Base-by-base conservation (phyloP, 2,329 filamentous ascomycete species). In the Arthrobotrys entomopaga region DNA sequence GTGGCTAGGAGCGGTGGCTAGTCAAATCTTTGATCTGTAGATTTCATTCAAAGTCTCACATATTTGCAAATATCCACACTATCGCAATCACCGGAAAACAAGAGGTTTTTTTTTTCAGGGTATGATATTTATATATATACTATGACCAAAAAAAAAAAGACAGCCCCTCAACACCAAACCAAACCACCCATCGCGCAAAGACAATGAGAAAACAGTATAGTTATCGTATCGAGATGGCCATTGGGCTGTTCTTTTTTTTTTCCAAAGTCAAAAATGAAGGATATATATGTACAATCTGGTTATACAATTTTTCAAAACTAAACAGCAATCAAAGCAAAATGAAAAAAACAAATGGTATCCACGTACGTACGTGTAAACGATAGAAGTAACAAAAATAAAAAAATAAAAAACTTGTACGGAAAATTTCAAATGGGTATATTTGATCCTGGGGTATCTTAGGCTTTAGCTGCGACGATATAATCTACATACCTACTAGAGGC, bases 391-490 rank as follows among this genome's bases (percentile, higher is more conserved):
- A n/a, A 43, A 38, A 24, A 42, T 6, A 43, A 43, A 43, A 26
- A 42, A 16, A n/a, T n/a, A 38, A 57, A 57, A 48, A 48, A 7
- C 26, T 46, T 59, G 34, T 53, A 46, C 29, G n/a, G n/a, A n/a
- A 54, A 42, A 22, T 34, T 34, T 34, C 29, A 34, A 34, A 34
- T 22, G 60, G 49, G 49, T 64, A 64, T 52, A 38, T 63, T 40
- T 46, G 56, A 59, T 46, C 43, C 54, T 61, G 60, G 60, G 67
- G 60, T 72, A 72, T 72, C 67, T 72, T 72, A 43, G 46, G 65
- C 65, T 60, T 72, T 72, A 43, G 46, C 16, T 16, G 60, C 56
- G 49, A 48, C n/a, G 26, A 5, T 40, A 34, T 56, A 54, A n/a
- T 42, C 60, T 42, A 53, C 52, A 59, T n/a, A 56, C 67, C 60